Conservation (phyloP, 371 early-diverging fungal genomes). For the Circinella umbellata region DNA sequence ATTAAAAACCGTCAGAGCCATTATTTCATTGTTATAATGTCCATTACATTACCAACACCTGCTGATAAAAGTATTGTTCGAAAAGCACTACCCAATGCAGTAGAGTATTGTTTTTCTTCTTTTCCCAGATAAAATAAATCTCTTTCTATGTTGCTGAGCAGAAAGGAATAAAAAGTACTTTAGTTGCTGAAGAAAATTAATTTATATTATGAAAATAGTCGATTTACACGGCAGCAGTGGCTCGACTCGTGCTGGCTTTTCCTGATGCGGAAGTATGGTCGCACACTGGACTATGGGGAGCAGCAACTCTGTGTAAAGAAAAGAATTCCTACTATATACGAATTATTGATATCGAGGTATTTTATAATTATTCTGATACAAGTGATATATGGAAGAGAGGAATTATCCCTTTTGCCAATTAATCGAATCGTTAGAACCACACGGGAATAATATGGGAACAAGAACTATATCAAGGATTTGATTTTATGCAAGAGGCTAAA, state of each 20-base stretch:
- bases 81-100: constrained; percentile 41
- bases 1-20: background rate
- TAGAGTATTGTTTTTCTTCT: constrained; percentile 9
- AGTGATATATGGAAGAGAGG: too few species aligned
- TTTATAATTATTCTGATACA: too few species aligned
- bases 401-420: background rate
- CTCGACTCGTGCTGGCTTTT: constrained; percentile 81
- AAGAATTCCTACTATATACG: constrained; percentile 69
- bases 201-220: constrained; percentile 45
- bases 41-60: constrained; percentile 25
- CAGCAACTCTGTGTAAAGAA: constrained; percentile 71
- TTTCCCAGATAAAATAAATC: background rate
- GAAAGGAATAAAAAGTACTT: background rate
- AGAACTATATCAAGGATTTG: constrained; percentile 77
- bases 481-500: constrained; percentile 70
- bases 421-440: background rate
- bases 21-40: constrained; percentile 4
- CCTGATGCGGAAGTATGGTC: constrained; percentile 72
- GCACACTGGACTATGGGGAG: constrained; percentile 78
- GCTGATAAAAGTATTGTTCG: constrained; percentile 41
- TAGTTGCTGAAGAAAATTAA: too few species aligned
- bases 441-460: constrained; percentile 79
- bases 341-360: constrained; percentile 76
- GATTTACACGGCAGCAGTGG: constrained; percentile 82
- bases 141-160: background rate